Conservation (phyloP, 1,284 basidiomycete species). For the Marasmius fiardii region DNA sequence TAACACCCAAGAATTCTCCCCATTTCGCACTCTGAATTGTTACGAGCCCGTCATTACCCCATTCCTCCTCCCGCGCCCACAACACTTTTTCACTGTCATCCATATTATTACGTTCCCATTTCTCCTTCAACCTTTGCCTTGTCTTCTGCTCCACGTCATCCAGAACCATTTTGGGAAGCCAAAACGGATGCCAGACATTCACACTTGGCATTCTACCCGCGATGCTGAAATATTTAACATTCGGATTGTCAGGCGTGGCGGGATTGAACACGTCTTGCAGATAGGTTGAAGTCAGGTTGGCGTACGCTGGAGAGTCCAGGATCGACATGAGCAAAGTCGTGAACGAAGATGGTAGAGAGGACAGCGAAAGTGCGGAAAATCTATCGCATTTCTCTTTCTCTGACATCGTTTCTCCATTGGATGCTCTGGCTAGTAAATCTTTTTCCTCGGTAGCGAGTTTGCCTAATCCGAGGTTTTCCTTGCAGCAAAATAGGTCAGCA, state of each 20-base stretch:
- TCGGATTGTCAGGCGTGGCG: constrained; percentile 78
- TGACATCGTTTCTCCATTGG: constrained; percentile 13
- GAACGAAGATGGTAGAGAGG: constrained; percentile 74
- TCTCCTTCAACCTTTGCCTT: constrained; percentile 31
- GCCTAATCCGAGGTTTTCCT: constrained; percentile 88
- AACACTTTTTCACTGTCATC: constrained; percentile 21
- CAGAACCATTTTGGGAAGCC: constrained; percentile 93
- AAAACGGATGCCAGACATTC: constrained; percentile 90
- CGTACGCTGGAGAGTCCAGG: constrained; percentile 96
- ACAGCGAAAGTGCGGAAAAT: constrained; percentile 22
- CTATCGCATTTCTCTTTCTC: constrained; percentile 26
- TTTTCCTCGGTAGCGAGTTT: constrained; percentile 40
- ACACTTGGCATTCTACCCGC: constrained; percentile 76
- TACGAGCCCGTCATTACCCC: constrained; percentile 96
- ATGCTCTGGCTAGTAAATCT: constrained; percentile 20
- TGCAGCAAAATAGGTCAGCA: constrained; percentile 2
- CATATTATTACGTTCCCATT: constrained; percentile 23
- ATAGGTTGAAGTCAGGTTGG: constrained; percentile 88
- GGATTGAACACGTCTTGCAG: constrained; percentile 91
- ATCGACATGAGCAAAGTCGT: constrained; percentile 88
- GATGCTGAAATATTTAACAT: constrained; percentile 90
- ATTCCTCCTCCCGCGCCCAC: constrained; percentile 52
- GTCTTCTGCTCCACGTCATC: constrained; percentile 72
- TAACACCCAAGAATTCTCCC: constrained; percentile 90
- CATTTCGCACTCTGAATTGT: constrained; percentile 86